Evolutionary conservation across 768 basidiomycete species (phyloP), one percentile per base, ranked within the genome.

Genomic region (Pleurotus tuber-regium): DNA sequence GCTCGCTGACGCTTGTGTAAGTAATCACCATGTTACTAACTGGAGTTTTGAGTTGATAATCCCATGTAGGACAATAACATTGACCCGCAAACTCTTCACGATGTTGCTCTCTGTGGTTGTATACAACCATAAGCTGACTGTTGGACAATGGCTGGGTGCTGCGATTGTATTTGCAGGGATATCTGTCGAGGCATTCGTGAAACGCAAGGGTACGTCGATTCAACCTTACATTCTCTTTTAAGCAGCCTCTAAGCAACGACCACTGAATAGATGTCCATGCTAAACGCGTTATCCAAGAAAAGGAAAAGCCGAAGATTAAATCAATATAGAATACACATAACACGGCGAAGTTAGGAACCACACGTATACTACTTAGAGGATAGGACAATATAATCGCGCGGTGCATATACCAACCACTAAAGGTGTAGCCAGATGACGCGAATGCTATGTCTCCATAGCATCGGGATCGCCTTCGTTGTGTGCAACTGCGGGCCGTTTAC

Each of bases 81-180:
- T 99, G 50, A 98, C 97, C 11, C 80, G 97, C 51, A 98, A 98
- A 71, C 74, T 99, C 66, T 94, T 97, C 69, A 98, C 97, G 7
- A 99, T 99, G 95, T 75, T 99, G 12, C 76, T 99, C 35, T 96
- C 92, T 14, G 95, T 99, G 5, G 66, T 95, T 23, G 79, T 98
- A 0, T 98, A 97, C 64, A 86, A 90, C 60, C 97, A 98, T 68
- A 80, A 73, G 56, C 74, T 99, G 48, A 85, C 87, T 0, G 41
- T 64, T 1, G 94, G 94, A 1, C 97, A 98, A 66, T 98, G 96
- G 97, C 61, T 80, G 3, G 97, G 97, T n/a, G 84, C 95, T 0
- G 86, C 70, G 1, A 82, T 94, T 16, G 97, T 98, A 2, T 98
- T 99, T 67, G 83, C 83, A n/a, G 97, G 94, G 1, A 97, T 98